Conservation (phyloP, 176 grass and related monocot genomes). For the Eleusine indica region DNA sequence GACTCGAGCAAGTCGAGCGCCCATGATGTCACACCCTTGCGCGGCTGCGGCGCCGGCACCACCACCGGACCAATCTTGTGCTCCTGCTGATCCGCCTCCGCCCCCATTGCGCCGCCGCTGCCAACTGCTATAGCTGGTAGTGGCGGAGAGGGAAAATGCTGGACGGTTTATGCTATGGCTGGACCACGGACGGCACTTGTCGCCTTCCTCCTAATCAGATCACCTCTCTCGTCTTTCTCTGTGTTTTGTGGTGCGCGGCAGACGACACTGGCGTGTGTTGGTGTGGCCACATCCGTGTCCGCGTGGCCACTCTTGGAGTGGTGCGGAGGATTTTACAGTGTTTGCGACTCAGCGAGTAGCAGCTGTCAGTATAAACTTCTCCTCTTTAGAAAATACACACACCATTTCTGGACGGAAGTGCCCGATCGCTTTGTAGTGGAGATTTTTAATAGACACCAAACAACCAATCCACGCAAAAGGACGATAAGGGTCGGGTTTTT, state of each 20-base stretch:
- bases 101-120: constrained; percentile 46
- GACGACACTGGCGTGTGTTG: not conserved
- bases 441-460: too few species aligned
- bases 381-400: too few species aligned
- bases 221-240: not conserved
- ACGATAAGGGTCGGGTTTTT: too few species aligned
- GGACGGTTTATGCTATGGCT: not conserved
- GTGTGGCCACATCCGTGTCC: not conserved
- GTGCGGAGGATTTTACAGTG: too few species aligned
- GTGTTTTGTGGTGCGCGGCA: not conserved
- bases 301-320: not conserved
- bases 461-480: too few species aligned
- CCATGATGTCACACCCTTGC: constrained; percentile 65
- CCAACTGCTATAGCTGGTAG: too few species aligned
- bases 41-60: constrained; percentile 57
- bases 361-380: too few species aligned
- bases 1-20: constrained; percentile 74
- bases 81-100: constrained; percentile 22
- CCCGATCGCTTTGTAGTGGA: too few species aligned
- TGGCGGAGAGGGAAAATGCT: not conserved
- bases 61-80: constrained; percentile 19
- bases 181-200: not conserved
- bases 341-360: too few species aligned
- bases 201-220: not conserved
- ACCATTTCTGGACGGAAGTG: too few species aligned